Percentiles rank a stretch among this genome's conserved stretches.
Conservation (phyloP, 768 basidiomycete genomes). For the Ramaria rubella region DNA sequence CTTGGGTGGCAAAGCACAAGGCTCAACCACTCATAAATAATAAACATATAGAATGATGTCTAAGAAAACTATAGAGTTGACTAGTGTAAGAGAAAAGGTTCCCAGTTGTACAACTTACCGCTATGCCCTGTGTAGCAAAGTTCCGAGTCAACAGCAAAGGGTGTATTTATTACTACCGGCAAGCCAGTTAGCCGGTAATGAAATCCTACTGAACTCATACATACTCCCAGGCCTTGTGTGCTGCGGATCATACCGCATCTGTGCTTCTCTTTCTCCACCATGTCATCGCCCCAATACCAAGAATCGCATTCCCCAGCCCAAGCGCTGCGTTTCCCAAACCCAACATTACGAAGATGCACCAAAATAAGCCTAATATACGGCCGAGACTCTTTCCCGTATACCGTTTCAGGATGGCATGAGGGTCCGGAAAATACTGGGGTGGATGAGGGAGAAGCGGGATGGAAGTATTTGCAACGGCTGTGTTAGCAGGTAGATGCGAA, state of each 20-base stretch:
- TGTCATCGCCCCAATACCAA: slow-evolving; percentile 48
- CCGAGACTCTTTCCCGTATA: slow-evolving; percentile 63
- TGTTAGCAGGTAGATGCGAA: slow-evolving; percentile 21
- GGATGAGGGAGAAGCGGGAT: slow-evolving; percentile 47
- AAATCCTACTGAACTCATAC: too few species aligned
- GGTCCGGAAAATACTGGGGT: slow-evolving; percentile 45
- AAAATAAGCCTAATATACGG: slow-evolving; percentile 66
- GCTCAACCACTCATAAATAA: too few species aligned
- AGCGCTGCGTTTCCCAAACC: slow-evolving; percentile 72
- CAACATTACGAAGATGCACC: slow-evolving; percentile 68
- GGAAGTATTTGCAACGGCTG: slow-evolving; percentile 30
- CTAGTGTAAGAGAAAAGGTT: too few species aligned
- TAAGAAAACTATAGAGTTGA: too few species aligned
- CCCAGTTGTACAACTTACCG: too few species aligned
- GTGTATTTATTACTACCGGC: too few species aligned
- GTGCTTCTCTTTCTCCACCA: slow-evolving; percentile 40
- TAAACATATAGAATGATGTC: too few species aligned
- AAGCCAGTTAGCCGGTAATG: too few species aligned
- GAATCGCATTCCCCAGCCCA: slow-evolving; percentile 63
- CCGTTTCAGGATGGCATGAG: slow-evolving; percentile 47
- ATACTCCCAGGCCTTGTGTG: too few species aligned
- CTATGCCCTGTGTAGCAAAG: too few species aligned
- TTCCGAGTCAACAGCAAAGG: too few species aligned
- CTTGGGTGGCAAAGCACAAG: too few species aligned
- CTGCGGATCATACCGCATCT: not conserved